Evolutionary conservation across 108 stramenopile species (phyloP), one percentile per base, ranked within the genome.

Genomic region (Epithemia pelagica): DNA sequence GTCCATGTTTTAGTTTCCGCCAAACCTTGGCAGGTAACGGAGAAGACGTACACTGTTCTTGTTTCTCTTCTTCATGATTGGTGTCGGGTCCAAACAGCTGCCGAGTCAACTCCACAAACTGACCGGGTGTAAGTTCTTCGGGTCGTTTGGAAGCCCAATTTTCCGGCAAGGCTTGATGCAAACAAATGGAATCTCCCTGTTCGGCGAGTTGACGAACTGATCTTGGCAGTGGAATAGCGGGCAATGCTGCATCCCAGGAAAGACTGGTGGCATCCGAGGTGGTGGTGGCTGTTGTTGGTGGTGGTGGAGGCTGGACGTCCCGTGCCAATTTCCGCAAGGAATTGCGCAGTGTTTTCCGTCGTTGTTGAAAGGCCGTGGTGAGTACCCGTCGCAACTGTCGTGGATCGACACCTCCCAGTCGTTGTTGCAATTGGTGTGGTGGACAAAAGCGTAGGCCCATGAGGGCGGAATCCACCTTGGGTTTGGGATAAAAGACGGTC

Each of bases 401-500:
- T 15, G 94, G 95, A 23, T 77, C 56, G 1, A 97, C 90, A 7
- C 94, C 96, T 24, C 83, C 89, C 66, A 95, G 66, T 29, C 90
- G 71, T 30, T 68, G 37, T 32, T 83, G 64, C 56, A 90, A 63
- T 54, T 52, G 67, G 1, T 67, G 31, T 28, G 86, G 86, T 57
- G 88, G 87, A 32, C 85, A 60, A 72, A 98, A 98, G 63, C 94
- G 94, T 28, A 98, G 70, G 1, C 96, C 94, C 25, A 97, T 71
- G 70, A 99, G 79, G 18, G 94, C 96, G 19, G 88, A 90, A 62
- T 95, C 92, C 0, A 98, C 96, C 74, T 96, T 96, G 37, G 98
- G 98, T 74, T 90, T 80, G 18, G 98, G 98, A 72, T 97, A 98
- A 66, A 98, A 98, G 0, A 96, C 98, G 15, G 96, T 96, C 0